A percentile compares a stretch with the other conserved stretches of the same genome.
Conservation (phyloP, 192 early-diverging fungal species). For the Gryganskiella cystojenkinii region DNA sequence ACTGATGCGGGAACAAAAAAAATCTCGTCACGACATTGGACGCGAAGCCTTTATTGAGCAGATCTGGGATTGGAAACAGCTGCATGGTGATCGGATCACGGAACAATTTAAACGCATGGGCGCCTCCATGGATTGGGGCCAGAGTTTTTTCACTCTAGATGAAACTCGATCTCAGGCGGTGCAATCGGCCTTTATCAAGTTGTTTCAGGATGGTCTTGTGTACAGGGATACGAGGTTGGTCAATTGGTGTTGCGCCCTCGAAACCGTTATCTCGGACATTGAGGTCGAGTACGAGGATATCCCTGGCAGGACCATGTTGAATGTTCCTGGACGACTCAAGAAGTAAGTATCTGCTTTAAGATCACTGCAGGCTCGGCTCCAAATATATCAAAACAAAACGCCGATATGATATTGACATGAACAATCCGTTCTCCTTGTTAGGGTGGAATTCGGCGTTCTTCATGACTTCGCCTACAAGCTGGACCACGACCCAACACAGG, state of each 20-base stretch:
- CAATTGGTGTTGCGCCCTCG: slow-evolving; percentile 95
- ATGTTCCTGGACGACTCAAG: slow-evolving; percentile 81
- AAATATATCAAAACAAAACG: too few relatives aligned
- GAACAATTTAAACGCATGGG: slow-evolving; percentile 86
- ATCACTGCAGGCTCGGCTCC: too few relatives aligned
- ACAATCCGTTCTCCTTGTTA: slow-evolving; percentile 50
- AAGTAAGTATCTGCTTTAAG: slow-evolving; percentile 51
- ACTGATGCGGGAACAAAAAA: slow-evolving; percentile 73
- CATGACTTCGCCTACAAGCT: slow-evolving; percentile 91
- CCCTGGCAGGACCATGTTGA: slow-evolving; percentile 72
- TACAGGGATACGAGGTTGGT: slow-evolving; percentile 94
- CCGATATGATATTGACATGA: too few relatives aligned
- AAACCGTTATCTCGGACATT: slow-evolving; percentile 96
- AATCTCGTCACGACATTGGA: slow-evolving; percentile 88
- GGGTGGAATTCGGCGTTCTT: slow-evolving; percentile 95
- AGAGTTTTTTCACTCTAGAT: slow-evolving; percentile 93
- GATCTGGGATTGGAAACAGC: slow-evolving; percentile 90
- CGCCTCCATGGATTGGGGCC: slow-evolving; percentile 89
- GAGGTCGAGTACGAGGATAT: slow-evolving; percentile 92
- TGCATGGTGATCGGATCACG: slow-evolving; percentile 83
- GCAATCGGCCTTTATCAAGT: slow-evolving; percentile 87
- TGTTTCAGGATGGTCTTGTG: slow-evolving; percentile 90
- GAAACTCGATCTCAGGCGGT: slow-evolving; percentile 76
- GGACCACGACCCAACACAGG: slow-evolving; percentile 68
- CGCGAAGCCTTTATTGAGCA: slow-evolving; percentile 85